Evolutionary conservation across 108 stramenopile species (phyloP), one percentile per base, ranked within the genome.

Genomic region (Nannochloropsis oceanica): DNA sequence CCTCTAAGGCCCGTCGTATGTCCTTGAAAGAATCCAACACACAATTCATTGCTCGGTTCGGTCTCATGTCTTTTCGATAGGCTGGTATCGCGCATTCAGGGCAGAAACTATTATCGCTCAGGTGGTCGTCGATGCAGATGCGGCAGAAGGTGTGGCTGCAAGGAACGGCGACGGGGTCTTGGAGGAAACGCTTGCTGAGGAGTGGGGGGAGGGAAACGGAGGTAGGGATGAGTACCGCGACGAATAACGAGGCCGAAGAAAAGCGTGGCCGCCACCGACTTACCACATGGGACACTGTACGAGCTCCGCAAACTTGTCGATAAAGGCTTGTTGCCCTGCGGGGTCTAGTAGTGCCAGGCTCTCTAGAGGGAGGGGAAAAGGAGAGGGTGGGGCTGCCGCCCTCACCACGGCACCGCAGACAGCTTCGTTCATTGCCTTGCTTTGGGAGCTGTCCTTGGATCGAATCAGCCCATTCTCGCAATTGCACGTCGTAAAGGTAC

Each of bases 111-210:
- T 26, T 83, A 25, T 80, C 42, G 42, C 73, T 44, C 82, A 86
- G 79, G 43, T 81, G 82, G 20, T 42, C 79, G 73, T 86, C 73
- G 73, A 86, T 43, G 79, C 86, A 86, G 43, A 42, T 43, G 22
- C 42, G 25, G 24, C 86, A 86, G 43, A 83, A 86, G 79, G n/a
- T 86, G 86, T 86, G 82, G 27, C 86, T 82, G 82, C 86, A 86
- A 22, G 82, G 82, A 26, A 86, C 42, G 43, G 73, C 82, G 86
- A 43, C 46, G 22, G 86, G 44, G 24, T 86, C 82, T 34, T 80
- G 25, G 59, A 86, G 73, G 26, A 86, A 86, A 24, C 43, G 20
- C 18, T 27, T 12, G 79, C 86, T 86, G 82, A 43, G 81, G 18
- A 73, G 59, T 8, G 59, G n/a, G 59, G n/a, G 10, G 18, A 73